Conservation (phyloP, 306 rosid species). For the Casuarina glauca region DNA sequence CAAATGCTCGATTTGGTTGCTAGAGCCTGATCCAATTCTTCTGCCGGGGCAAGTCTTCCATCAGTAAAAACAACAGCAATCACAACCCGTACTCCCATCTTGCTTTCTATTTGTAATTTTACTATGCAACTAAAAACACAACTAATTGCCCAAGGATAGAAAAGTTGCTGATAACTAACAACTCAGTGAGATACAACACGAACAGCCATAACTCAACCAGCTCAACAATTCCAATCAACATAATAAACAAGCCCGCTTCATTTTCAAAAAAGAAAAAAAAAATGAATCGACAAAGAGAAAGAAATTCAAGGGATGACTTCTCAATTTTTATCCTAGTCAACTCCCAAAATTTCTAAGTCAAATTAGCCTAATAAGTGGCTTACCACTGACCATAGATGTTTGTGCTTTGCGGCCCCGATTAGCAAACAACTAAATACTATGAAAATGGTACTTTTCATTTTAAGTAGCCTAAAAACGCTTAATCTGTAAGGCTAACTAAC, state of each 20-base stretch:
- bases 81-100: neutral
- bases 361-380: neutral
- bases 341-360: neutral
- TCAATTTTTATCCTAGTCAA: neutral
- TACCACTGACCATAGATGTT: neutral
- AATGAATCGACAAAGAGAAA: neutral
- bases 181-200: slow-evolving; percentile 21
- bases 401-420: neutral
- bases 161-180: neutral
- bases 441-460: neutral
- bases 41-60: neutral
- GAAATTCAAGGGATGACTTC: neutral
- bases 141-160: neutral
- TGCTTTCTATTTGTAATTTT: slow-evolving; percentile 2
- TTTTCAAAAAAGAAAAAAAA: slow-evolving; percentile 6
- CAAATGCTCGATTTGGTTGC: neutral
- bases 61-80: neutral
- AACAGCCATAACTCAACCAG: slow-evolving; percentile 25
- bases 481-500: neutral
- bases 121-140: neutral
- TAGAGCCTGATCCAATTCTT: neutral
- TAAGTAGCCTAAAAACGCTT: neutral
- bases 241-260: neutral
- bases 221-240: slow-evolving; percentile 18
- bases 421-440: neutral